Evolutionary conservation across 371 early-diverging fungal species (phyloP).

Genomic region (Lichtheimia ornata): DNA sequence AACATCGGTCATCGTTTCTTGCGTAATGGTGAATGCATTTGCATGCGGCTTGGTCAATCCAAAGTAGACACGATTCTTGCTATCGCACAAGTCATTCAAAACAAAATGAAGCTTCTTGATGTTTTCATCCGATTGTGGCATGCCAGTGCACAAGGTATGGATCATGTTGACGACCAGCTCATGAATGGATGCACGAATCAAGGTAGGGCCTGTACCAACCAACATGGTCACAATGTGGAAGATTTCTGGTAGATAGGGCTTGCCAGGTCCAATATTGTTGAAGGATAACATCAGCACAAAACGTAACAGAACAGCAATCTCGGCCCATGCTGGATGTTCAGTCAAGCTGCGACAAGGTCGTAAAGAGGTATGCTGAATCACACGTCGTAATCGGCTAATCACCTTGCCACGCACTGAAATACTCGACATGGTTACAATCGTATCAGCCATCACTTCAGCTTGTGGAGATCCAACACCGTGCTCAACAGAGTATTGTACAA

Average conservation of each 20-base stretch:
- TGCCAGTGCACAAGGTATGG: constrained; percentile 81
- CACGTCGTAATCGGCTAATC: constrained; percentile 77
- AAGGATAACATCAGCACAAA: constrained; percentile 88
- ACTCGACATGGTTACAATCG: constrained; percentile 79
- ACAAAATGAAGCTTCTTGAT: constrained; percentile 59
- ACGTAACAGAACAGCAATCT: constrained; percentile 84
- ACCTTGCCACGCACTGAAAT: constrained; percentile 81
- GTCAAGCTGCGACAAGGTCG: constrained; percentile 70
- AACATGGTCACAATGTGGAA: constrained; percentile 82
- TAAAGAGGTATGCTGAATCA: constrained; percentile 67
- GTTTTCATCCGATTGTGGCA: constrained; percentile 58
- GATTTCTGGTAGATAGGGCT: constrained; percentile 83
- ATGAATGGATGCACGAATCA: constrained; percentile 84
- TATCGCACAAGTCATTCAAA: constrained; percentile 73
- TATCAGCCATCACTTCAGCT: constrained; percentile 84
- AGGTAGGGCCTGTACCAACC: constrained; percentile 81
- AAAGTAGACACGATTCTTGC: constrained; percentile 77
- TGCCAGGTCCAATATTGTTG: constrained; percentile 64
- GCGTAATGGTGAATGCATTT: constrained; percentile 70
- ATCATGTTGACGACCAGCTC: constrained; percentile 89
- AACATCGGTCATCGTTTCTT: constrained; percentile 65
- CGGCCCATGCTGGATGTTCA: constrained; percentile 83
- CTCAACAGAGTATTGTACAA: constrained; percentile 81
- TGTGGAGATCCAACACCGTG: constrained; percentile 78
- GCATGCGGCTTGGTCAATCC: constrained; percentile 74